phyloP scores from a whole-genome alignment of 176 grass and related monocot genomes.

The Carex littledalei region DNA sequence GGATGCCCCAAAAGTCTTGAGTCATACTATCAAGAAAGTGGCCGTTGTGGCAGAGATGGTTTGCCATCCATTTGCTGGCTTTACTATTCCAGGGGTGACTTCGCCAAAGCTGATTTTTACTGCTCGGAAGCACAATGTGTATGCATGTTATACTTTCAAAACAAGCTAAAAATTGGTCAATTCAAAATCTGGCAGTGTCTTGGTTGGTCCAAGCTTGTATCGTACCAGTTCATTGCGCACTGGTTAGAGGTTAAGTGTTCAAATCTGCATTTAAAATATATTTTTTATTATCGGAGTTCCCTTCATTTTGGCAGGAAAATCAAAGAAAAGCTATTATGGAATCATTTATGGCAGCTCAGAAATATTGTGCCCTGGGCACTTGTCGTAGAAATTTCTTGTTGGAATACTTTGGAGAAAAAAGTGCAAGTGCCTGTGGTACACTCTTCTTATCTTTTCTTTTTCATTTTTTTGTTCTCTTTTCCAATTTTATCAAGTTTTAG shows the following conservation, averaged over 20 bases:
- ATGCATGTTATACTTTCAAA: slow-evolving; percentile 12
- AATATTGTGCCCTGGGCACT: slow-evolving; percentile 75
- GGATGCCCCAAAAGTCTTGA: slow-evolving; percentile 93
- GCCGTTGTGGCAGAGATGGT: slow-evolving; percentile 89
- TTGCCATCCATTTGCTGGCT: slow-evolving; percentile 81
- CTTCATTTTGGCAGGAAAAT: slow-evolving; percentile 40
- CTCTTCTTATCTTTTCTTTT: slow-evolving; percentile 15
- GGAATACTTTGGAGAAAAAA: slow-evolving; percentile 82
- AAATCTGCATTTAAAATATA: not conserved
- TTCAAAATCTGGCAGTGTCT: not conserved
- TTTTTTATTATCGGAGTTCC: slow-evolving; percentile 4
- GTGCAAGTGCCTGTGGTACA: slow-evolving; percentile 53
- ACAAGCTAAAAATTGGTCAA: slow-evolving; percentile 1
- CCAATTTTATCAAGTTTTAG: not conserved
- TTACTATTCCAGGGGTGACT: slow-evolving; percentile 94
- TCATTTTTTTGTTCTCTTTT: not conserved
- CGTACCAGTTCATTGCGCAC: not conserved
- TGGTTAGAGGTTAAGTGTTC: not conserved
- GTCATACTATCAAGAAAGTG: slow-evolving; percentile 98
- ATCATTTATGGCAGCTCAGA: slow-evolving; percentile 77
- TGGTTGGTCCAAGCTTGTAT: not conserved
- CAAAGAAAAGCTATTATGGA: slow-evolving; percentile 77
- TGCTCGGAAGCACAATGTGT: slow-evolving; percentile 64
- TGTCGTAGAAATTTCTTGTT: slow-evolving; percentile 76
- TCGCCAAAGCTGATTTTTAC: slow-evolving; percentile 89